Conservation (phyloP, 1,139 yeast species). For the Geotrichum cucujoidarum region DNA sequence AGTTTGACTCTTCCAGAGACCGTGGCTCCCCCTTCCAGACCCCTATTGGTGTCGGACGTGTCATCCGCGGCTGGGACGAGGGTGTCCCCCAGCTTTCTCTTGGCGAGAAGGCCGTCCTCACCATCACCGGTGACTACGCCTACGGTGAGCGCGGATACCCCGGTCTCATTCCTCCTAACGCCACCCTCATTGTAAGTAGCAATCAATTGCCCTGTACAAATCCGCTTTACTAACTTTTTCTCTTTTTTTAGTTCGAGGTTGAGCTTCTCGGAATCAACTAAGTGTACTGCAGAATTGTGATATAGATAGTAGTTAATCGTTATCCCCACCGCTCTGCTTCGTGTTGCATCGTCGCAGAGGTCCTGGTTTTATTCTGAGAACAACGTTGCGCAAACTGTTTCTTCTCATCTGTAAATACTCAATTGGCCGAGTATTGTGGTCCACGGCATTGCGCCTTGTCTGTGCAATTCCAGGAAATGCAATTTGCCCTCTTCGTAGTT, state of each 20-base stretch:
- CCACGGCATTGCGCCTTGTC: too few species aligned
- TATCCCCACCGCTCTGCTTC: too few species aligned
- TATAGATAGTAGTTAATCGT: neutral
- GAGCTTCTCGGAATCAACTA: constrained; percentile 39
- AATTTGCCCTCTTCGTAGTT: too few species aligned
- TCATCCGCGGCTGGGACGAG: constrained; percentile 93
- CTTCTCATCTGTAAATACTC: too few species aligned
- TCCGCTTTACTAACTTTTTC: too few species aligned
- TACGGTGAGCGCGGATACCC: constrained; percentile 95
- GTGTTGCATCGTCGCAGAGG: too few species aligned
- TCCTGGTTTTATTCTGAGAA: too few species aligned
- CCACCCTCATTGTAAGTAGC: constrained; percentile 64
- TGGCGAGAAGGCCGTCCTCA: constrained; percentile 87
- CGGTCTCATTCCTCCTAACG: constrained; percentile 92
- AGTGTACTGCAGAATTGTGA: neutral
- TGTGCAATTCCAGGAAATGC: too few species aligned
- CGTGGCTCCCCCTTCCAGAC: constrained; percentile 94
- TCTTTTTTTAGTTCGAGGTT: constrained; percentile 65
- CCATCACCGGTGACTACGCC: constrained; percentile 90
- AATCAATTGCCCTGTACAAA: neutral
- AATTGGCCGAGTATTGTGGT: too few species aligned
- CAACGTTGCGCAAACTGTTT: too few species aligned
- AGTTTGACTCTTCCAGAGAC: constrained; percentile 90
- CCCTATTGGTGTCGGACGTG: constrained; percentile 91
- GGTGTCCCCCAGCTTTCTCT: constrained; percentile 86